phyloP scores from a whole-genome alignment of 352 stramenopile genomes.

The Phytophthora megakarya region DNA sequence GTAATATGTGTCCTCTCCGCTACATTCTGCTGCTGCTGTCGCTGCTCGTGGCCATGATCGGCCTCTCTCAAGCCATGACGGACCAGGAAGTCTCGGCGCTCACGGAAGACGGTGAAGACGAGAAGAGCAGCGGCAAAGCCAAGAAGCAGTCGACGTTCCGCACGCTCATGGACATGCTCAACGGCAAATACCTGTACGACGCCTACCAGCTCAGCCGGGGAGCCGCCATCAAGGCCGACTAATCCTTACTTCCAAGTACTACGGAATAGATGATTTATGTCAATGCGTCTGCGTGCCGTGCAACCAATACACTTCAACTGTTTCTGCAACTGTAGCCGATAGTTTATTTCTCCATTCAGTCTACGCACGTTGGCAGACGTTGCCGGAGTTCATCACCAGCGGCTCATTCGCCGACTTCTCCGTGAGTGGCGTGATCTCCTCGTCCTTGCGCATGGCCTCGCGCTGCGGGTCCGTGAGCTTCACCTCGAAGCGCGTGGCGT shows the following conservation, averaged over 20 bases:
- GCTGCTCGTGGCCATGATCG: slow-evolving; percentile 85
- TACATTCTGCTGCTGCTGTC: slow-evolving; percentile 88
- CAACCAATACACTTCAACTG: slow-evolving; percentile 12
- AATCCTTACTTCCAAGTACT: slow-evolving; percentile 14
- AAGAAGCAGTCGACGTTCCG: slow-evolving; percentile 61
- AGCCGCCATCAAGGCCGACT: slow-evolving; percentile 59
- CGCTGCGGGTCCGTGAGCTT: slow-evolving; percentile 82
- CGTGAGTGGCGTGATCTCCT: slow-evolving; percentile 81
- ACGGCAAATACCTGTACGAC: slow-evolving; percentile 88
- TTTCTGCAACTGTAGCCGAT: slow-evolving; percentile 7
- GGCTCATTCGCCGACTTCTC: slow-evolving; percentile 72
- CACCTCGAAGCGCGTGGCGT: slow-evolving; percentile 62
- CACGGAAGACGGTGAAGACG: slow-evolving; percentile 62
- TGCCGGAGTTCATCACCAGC: slow-evolving; percentile 83
- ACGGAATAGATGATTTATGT: slow-evolving; percentile 32
- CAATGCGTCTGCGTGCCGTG: slow-evolving; percentile 2
- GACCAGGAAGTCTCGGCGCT: slow-evolving; percentile 68
- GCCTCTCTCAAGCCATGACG: slow-evolving; percentile 76
- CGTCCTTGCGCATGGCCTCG: slow-evolving; percentile 78
- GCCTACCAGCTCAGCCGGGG: slow-evolving; percentile 68
- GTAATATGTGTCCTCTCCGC: slow-evolving; percentile 82
- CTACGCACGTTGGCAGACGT: slow-evolving; percentile 71
- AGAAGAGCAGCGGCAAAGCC: slow-evolving; percentile 53
- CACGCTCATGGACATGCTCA: slow-evolving; percentile 88
- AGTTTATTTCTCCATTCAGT: slow-evolving; percentile 10